Percentiles rank a stretch among this genome's conserved stretches.
Conservation (phyloP, 768 basidiomycete genomes). For the Pulveroboletus sp. region DNA sequence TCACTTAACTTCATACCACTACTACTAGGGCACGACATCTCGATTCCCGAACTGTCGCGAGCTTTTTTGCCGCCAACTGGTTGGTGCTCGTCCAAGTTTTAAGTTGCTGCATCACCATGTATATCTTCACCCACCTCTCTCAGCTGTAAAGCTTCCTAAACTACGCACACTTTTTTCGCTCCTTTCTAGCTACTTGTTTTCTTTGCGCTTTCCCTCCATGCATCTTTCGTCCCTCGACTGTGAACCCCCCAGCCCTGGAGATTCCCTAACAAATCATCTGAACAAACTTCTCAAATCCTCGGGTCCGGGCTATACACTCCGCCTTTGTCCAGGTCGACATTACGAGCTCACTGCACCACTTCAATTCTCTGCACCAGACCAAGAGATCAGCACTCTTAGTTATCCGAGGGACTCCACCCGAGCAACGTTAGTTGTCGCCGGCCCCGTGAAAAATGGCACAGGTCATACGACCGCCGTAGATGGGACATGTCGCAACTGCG, state of each 20-base stretch:
- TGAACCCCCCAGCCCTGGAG: slow-evolving; percentile 52
- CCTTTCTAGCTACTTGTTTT: too few species aligned
- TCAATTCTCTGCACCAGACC: slow-evolving; percentile 59
- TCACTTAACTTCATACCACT: too few species aligned
- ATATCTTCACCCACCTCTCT: too few species aligned
- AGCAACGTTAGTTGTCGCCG: slow-evolving; percentile 68
- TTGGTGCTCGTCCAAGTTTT: too few species aligned
- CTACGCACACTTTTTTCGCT: too few species aligned
- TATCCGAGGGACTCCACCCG: slow-evolving; percentile 68
- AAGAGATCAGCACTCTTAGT: slow-evolving; percentile 81
- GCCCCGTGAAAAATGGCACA: slow-evolving; percentile 56
- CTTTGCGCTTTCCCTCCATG: too few species aligned
- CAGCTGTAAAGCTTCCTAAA: too few species aligned
- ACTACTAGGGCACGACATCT: too few species aligned
- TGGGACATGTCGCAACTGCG: slow-evolving; percentile 60
- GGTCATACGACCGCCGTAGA: slow-evolving; percentile 75
- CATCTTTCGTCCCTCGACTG: slow-evolving; percentile 12
- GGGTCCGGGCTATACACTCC: slow-evolving; percentile 65
- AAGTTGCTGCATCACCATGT: too few species aligned
- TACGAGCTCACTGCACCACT: slow-evolving; percentile 70
- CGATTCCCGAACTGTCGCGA: too few species aligned
- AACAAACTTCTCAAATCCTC: slow-evolving; percentile 64
- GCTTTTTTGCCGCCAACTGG: too few species aligned
- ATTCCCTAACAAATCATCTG: slow-evolving; percentile 61
- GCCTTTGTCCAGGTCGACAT: slow-evolving; percentile 58